phyloP scores from a whole-genome alignment of 2,329 filamentous ascomycete species.

The Neopestalotiopsis clavispora region DNA sequence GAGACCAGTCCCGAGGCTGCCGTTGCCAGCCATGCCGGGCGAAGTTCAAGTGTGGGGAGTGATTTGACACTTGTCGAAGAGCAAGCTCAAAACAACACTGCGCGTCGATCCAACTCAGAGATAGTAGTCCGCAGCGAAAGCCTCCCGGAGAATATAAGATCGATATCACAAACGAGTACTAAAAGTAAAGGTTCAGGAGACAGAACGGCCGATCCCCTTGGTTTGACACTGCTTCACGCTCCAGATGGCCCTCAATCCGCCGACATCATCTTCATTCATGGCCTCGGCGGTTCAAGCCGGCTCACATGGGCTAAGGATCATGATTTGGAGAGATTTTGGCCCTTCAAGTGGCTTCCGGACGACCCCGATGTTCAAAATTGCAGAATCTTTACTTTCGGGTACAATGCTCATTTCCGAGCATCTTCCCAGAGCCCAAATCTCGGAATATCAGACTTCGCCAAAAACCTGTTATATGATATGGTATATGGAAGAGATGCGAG shows the following conservation, averaged over 20 bases:
- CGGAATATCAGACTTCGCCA: slow-evolving; percentile 18
- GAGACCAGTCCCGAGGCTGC: background rate
- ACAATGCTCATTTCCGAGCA: slow-evolving; percentile 15
- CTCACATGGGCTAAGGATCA: slow-evolving; percentile 22
- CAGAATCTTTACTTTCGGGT: slow-evolving; percentile 19
- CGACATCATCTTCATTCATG: slow-evolving; percentile 16
- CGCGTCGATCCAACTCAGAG: background rate
- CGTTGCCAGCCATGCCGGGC: background rate
- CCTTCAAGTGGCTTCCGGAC: slow-evolving; percentile 16
- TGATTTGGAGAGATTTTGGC: slow-evolving; percentile 21
- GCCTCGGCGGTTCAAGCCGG: slow-evolving; percentile 13
- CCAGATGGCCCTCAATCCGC: background rate
- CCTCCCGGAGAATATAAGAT: background rate
- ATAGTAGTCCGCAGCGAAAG: background rate
- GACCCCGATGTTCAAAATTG: slow-evolving; percentile 5
- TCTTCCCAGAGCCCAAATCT: slow-evolving; percentile 6
- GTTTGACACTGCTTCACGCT: slow-evolving; percentile 1
- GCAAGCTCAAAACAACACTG: too few relatives aligned
- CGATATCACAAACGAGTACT: background rate
- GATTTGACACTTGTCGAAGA: background rate
- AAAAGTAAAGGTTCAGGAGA: background rate
- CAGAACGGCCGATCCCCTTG: slow-evolving; percentile 2
- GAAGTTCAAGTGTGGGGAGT: background rate
- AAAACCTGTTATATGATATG: slow-evolving; percentile 20
- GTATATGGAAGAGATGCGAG: slow-evolving; percentile 15